Conservation (phyloP, 2,329 filamentous ascomycete species). For the Pseudohalonectria lignicola region DNA sequence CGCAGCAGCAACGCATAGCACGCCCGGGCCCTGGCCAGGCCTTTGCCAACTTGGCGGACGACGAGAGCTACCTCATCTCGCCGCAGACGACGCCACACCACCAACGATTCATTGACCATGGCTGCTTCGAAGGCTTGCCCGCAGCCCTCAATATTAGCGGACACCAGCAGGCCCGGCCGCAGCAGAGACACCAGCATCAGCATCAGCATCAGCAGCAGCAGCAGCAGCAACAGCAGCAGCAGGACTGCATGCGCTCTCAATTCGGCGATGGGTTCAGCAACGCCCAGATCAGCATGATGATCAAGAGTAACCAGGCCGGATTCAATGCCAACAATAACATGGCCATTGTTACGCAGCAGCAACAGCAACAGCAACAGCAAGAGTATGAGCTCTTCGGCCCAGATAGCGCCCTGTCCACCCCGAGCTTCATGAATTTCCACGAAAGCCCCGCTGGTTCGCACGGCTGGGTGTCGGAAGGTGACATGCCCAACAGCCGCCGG, state of each 20-base stretch:
- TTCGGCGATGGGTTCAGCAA: conserved; percentile 36
- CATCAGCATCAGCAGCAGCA: conserved; percentile 10
- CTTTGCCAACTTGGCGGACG: conserved; percentile 16
- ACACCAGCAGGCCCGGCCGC: conserved; percentile 6
- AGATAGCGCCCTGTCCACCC: conserved; percentile 34
- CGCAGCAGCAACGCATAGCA: conserved; percentile 78
- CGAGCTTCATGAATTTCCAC: conserved; percentile 36
- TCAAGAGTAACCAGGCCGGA: conserved; percentile 33
- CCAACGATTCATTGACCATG: conserved; percentile 39
- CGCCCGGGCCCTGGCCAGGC: conserved; percentile 54
- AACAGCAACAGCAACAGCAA: conserved; percentile 41
- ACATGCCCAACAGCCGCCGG: conserved; percentile 29
- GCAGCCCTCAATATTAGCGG: conserved; percentile 2
- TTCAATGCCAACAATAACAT: conserved; percentile 13
- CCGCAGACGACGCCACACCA: conserved; percentile 43
- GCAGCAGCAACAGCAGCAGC: conserved; percentile 7
- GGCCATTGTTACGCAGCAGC: too few species aligned
- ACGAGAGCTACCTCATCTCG: conserved; percentile 47
- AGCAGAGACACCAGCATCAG: conserved; percentile 8
- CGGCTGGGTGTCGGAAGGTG: conserved; percentile 40
- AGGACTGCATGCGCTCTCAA: conserved; percentile 25
- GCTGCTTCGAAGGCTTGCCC: conserved; percentile 26
- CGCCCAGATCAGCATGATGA: conserved; percentile 29
- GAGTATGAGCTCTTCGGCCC: conserved; percentile 39
- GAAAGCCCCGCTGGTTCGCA: conserved; percentile 30